These are phyloP conservation scores for Syzygium syzygioides DNA, from an alignment of 441 rosid genomes.

Conservation along the genomic window DNA sequence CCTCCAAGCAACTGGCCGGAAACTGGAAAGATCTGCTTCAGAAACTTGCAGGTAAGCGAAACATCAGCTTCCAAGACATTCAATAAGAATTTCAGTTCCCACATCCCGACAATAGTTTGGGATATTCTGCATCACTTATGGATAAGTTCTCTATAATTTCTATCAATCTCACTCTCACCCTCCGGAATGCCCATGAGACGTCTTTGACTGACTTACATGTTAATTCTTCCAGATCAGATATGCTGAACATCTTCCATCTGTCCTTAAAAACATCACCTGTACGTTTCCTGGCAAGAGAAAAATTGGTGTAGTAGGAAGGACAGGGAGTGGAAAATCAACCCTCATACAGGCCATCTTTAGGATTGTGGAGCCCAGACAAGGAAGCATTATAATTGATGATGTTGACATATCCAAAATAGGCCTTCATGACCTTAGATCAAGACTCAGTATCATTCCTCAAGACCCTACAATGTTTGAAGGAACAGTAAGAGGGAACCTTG, in stretches of 20 bases:
- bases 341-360: constrained; percentile 87
- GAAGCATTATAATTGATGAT: constrained; percentile 69
- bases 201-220: not conserved
- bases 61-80: not conserved
- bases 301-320: constrained; percentile 93
- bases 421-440: constrained; percentile 78
- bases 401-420: constrained; percentile 85
- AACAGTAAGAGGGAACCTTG: constrained; percentile 83
- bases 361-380: constrained; percentile 78
- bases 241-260: constrained; percentile 87
- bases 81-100: not conserved
- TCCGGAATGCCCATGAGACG: not conserved
- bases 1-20: constrained; percentile 87
- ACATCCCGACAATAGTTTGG: not conserved
- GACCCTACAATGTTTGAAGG: constrained; percentile 94
- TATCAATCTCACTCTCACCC: not conserved
- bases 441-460: constrained; percentile 92
- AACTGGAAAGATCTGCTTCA: constrained; percentile 69
- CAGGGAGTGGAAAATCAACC: constrained; percentile 95
- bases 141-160: not conserved
- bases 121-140: not conserved
- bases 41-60: constrained; percentile 60
- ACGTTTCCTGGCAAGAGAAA: constrained; percentile 80
- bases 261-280: constrained; percentile 70
- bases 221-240: constrained; percentile 63